These are phyloP conservation scores for Globisporangium yorkense DNA, from an alignment of 352 stramenopile genomes.

Conservation along the genomic window DNA sequence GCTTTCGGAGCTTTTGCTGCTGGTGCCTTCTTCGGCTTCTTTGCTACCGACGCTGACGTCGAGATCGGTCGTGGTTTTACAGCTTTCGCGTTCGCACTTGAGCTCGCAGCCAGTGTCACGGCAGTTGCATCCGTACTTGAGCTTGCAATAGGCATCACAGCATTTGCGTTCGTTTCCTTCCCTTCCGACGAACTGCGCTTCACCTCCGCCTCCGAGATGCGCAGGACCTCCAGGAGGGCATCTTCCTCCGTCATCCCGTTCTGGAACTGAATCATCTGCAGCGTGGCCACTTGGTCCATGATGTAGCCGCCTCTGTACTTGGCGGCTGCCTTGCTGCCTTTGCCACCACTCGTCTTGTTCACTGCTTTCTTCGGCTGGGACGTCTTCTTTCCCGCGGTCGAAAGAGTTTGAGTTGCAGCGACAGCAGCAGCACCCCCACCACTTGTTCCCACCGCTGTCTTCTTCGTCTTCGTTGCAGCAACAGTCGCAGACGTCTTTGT, in stretches of 20 bases:
- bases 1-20: neutral
- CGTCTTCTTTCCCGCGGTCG: neutral
- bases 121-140: too few species aligned
- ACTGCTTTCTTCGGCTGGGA: neutral
- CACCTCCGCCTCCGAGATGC: conserved; percentile 38
- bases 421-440: neutral
- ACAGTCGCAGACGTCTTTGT: neutral
- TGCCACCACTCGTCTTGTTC: neutral
- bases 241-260: conserved; percentile 72
- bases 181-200: neutral
- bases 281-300: conserved; percentile 23
- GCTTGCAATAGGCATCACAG: too few species aligned
- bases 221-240: conserved; percentile 52
- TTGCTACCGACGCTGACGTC: neutral
- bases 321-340: neutral
- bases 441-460: neutral
- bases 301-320: conserved; percentile 18
- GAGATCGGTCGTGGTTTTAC: neutral
- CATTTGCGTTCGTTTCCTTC: neutral
- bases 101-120: neutral
- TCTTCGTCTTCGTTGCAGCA: conserved; percentile 5
- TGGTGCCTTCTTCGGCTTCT: neutral
- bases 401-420: neutral
- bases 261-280: conserved; percentile 60
- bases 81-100: neutral